Evolutionary conservation across 306 rosid genomes (phyloP).

Genomic region (Corylus avellana): DNA sequence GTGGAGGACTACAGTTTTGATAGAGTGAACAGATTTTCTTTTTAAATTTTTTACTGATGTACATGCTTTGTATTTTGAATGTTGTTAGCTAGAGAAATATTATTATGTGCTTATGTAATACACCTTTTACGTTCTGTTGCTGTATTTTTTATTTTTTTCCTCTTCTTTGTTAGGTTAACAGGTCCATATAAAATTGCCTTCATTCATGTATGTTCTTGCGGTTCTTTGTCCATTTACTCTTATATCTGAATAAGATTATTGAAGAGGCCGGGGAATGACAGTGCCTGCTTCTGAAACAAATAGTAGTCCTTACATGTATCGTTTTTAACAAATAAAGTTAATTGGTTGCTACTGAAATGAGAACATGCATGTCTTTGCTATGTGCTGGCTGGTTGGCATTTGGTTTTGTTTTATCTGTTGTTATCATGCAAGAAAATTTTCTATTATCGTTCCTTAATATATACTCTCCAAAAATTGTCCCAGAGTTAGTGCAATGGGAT

Average conservation of each 20-base stretch:
- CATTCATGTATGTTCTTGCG: background rate
- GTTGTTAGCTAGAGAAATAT: slow-evolving; percentile 22
- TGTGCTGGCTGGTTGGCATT: background rate
- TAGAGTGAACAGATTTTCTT: slow-evolving; percentile 16
- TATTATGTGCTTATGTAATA: slow-evolving; percentile 26
- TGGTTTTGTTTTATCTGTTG: background rate
- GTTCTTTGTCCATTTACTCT: slow-evolving; percentile 1
- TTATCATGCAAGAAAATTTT: background rate
- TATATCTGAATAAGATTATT: background rate
- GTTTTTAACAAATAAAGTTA: background rate
- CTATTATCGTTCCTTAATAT: background rate
- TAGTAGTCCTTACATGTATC: background rate
- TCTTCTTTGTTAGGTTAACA: slow-evolving; percentile 13
- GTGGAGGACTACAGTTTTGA: slow-evolving; percentile 59
- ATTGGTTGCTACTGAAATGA: background rate
- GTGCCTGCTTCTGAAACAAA: slow-evolving; percentile 15
- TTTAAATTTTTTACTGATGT: slow-evolving; percentile 25
- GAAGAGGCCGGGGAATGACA: background rate
- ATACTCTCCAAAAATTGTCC: background rate
- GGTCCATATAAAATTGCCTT: slow-evolving; percentile 22
- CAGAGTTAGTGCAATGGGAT: background rate
- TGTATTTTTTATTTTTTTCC: background rate
- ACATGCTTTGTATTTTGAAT: slow-evolving; percentile 26
- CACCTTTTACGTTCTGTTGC: slow-evolving; percentile 5
- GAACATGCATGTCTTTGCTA: background rate